Evolutionary conservation across 805 yeast genomes (phyloP).

Genomic region (Candida broadrunensis): DNA sequence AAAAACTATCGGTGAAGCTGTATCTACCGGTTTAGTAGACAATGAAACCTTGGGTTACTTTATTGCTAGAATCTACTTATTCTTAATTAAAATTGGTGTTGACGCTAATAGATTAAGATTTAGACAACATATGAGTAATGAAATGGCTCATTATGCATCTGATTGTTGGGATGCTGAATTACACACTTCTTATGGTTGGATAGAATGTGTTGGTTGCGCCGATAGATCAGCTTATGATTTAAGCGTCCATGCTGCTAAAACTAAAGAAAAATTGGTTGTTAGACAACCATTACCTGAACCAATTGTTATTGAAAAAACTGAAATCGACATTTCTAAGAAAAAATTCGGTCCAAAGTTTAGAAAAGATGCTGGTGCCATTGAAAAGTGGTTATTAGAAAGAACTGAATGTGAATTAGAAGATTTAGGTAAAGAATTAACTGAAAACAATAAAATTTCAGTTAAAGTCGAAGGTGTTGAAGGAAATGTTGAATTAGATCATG

Average conservation of each 20-base stretch:
- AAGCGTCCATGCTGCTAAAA: constrained; percentile 90
- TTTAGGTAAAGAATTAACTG: constrained; percentile 64
- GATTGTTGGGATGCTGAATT: constrained; percentile 99
- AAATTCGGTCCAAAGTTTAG: constrained; percentile 97
- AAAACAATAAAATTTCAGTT: constrained; percentile 62
- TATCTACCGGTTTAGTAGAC: constrained; percentile 80
- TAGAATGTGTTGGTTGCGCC: constrained; percentile 99
- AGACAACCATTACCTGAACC: constrained; percentile 89
- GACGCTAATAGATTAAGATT: constrained; percentile 81
- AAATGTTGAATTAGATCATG: constrained; percentile 67
- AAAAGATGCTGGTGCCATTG: constrained; percentile 93
- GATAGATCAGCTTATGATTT: constrained; percentile 98
- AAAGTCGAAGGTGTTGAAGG: constrained; percentile 63
- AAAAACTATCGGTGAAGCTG: constrained; percentile 87
- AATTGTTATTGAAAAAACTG: constrained; percentile 73
- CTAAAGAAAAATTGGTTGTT: constrained; percentile 92
- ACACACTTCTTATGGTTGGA: constrained; percentile 96
- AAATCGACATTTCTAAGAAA: constrained; percentile 87
- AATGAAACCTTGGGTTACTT: constrained; percentile 97
- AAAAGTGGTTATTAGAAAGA: constrained; percentile 69
- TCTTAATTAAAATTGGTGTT: constrained; percentile 86
- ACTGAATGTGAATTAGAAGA: constrained; percentile 83
- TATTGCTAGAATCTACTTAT: constrained; percentile 86
- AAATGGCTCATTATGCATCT: constrained; percentile 99
- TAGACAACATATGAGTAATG: constrained; percentile 98